Base-by-base conservation (phyloP, 208 protist genomes). In the Trypanosoma lewisi region DNA sequence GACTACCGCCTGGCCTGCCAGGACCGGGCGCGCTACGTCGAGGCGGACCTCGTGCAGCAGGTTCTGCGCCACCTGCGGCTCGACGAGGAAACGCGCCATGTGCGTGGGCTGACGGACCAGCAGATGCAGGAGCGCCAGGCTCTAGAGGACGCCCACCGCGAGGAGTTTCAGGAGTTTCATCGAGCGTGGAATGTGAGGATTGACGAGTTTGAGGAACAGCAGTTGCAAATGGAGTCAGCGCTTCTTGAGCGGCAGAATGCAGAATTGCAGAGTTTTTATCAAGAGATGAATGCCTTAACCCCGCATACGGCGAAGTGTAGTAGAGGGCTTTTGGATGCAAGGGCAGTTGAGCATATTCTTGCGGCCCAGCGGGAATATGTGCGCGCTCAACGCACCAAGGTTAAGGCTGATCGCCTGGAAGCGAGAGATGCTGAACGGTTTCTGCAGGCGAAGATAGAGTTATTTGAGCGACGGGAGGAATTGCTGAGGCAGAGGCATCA, bases 1-100 rank as follows among this genome's bases (percentile, higher is more conserved):
- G 66, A 82, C 7, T 95, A 97, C 81, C 82, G 89, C 11, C 52
- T 77, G 49, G 84, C 73, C 14, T 97, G 93, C 70, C 68, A 95
- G 73, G 62, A 61, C 27, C 88, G 91, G 4, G 78, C 80, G 23
- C 82, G 93, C 54, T 97, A 97, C 70, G 82, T 86, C n/a, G 91
- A 96, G 74, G 93, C 93, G 11, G 85, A 96, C 58, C 77, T 97
- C 9, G 89, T 96, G 23, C 90, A 97, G 69, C 88, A 93, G 68
- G 87, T 96, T 14, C 71, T 97, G 63, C 73, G 85, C 25, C 80
- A 95, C 64, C 74, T 96, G 45, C 78, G 87, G 4, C 78, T 96
- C 9, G 87, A 97, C 63, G 89, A 95, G 71, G 93, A 97, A 77
- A 92, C 80, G 21, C 75, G 86, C 16, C 83, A 95, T 76, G 73